These are phyloP conservation scores for Hypoxylon fuscum DNA, from an alignment of 495 filamentous ascomycete species.

Conservation along the genomic window DNA sequence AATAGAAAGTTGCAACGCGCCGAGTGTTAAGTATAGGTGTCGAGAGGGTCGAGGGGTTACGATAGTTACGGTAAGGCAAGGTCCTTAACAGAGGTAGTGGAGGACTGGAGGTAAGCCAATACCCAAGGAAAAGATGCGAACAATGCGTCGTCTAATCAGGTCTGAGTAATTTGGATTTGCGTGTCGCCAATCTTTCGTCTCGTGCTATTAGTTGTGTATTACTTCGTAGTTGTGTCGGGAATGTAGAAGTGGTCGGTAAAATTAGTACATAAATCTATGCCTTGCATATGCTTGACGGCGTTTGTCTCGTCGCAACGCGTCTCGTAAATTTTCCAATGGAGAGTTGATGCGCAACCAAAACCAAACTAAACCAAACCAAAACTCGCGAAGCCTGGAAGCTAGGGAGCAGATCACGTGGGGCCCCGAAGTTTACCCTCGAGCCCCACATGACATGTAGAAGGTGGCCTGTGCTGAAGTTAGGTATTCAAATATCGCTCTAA, in stretches of 20 bases:
- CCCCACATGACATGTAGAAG: no score
- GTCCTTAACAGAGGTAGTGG: neutral
- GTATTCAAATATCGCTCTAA: no score
- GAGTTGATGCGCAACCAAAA: no score
- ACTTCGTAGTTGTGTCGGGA: no score
- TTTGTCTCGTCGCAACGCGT: conserved; percentile 38
- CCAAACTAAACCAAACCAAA: neutral
- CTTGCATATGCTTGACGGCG: conserved; percentile 32
- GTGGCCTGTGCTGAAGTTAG: no score
- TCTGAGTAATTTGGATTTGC: neutral
- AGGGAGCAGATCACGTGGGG: conserved; percentile 27
- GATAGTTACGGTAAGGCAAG: no score
- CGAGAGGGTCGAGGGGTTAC: neutral
- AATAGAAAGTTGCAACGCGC: conserved; percentile 21
- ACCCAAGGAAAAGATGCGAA: neutral
- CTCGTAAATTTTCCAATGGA: conserved; percentile 30
- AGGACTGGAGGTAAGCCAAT: neutral
- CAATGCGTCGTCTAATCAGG: neutral
- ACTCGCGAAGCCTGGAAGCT: conserved; percentile 9
- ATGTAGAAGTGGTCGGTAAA: conserved; percentile 9
- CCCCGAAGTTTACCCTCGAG: no score
- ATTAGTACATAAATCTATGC: conserved; percentile 1
- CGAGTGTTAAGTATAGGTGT: conserved; percentile 2
- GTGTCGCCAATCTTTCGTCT: neutral
- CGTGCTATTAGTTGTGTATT: no score